Conservation (phyloP, 345 rosid species). For the Lepidium africanum region DNA sequence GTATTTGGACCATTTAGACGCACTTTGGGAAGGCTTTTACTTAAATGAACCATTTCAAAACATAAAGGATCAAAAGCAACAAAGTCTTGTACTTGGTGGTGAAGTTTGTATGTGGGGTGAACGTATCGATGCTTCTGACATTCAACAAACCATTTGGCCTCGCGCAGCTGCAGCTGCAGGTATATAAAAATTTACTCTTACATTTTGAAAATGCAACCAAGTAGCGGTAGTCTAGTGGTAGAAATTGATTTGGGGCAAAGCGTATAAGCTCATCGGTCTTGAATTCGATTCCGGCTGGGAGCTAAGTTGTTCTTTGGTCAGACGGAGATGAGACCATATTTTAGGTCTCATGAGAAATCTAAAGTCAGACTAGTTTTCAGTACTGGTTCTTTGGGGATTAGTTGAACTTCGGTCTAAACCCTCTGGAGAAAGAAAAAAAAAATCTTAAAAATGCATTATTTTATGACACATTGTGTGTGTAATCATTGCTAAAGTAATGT, state of each 20-base stretch:
- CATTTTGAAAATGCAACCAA: background rate
- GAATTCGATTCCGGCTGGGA: no score
- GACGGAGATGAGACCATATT: no score
- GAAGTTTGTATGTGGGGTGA: slow-evolving; percentile 90
- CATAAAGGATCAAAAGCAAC: slow-evolving; percentile 33
- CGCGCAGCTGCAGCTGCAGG: slow-evolving; percentile 86
- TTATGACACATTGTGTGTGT: background rate
- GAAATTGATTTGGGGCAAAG: no score
- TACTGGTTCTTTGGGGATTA: no score
- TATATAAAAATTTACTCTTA: slow-evolving; percentile 1
- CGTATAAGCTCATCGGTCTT: no score
- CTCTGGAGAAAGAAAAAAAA: no score
- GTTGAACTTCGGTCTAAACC: no score
- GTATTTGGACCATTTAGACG: slow-evolving; percentile 62
- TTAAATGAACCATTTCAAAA: slow-evolving; percentile 49
- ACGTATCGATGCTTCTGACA: slow-evolving; percentile 48
- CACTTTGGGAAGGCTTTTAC: slow-evolving; percentile 52
- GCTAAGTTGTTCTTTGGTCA: no score
- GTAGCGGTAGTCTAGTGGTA: no score
- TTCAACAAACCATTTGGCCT: slow-evolving; percentile 81
- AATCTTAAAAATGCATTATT: no score
- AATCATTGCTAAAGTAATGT: background rate
- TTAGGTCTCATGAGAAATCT: no score
- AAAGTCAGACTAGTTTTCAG: no score
- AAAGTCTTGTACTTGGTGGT: slow-evolving; percentile 61